Evolutionary conservation across 2,329 filamentous ascomycete genomes (phyloP).

Genomic region (Salinomyces thailandicus): DNA sequence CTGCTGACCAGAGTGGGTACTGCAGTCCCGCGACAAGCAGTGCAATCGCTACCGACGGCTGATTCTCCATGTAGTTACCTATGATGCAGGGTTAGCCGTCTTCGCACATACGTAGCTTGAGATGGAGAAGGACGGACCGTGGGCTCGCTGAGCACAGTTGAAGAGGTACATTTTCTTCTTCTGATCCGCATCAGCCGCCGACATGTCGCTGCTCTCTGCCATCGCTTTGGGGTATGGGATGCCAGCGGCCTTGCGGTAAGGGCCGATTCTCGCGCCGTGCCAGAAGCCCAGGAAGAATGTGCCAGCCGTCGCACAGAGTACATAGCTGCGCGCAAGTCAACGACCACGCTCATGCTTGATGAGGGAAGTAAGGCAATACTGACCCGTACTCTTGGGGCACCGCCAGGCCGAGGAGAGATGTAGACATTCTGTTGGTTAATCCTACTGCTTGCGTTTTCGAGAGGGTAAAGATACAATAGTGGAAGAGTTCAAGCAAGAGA

Average conservation of each 20-base stretch:
- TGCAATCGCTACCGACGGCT: constrained; percentile 39
- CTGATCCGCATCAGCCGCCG: constrained; percentile 28
- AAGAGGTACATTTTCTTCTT: constrained; percentile 35
- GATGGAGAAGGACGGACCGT: no score
- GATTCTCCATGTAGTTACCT: constrained; percentile 49
- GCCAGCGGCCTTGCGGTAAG: constrained; percentile 41
- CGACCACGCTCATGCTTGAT: no score
- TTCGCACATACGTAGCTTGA: no score
- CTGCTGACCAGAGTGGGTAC: constrained; percentile 40
- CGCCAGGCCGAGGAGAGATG: constrained; percentile 1
- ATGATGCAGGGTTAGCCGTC: no score
- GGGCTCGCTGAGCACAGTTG: constrained; percentile 44
- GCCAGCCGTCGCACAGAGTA: constrained; percentile 44
- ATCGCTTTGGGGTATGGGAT: constrained; percentile 49
- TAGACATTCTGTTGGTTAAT: constrained; percentile 1
- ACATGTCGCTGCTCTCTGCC: constrained; percentile 46
- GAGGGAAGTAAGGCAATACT: no score
- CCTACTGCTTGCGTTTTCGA: no score
- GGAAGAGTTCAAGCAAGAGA: neutral
- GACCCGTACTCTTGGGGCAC: constrained; percentile 3
- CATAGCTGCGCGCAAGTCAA: no score
- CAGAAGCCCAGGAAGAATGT: constrained; percentile 44
- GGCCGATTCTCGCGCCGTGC: constrained; percentile 39
- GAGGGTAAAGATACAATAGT: constrained; percentile 1
- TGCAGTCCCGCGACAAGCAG: constrained; percentile 45